These are phyloP conservation scores for Lactifluus volemus DNA, from an alignment of 768 basidiomycete species.

Conservation along the genomic window DNA sequence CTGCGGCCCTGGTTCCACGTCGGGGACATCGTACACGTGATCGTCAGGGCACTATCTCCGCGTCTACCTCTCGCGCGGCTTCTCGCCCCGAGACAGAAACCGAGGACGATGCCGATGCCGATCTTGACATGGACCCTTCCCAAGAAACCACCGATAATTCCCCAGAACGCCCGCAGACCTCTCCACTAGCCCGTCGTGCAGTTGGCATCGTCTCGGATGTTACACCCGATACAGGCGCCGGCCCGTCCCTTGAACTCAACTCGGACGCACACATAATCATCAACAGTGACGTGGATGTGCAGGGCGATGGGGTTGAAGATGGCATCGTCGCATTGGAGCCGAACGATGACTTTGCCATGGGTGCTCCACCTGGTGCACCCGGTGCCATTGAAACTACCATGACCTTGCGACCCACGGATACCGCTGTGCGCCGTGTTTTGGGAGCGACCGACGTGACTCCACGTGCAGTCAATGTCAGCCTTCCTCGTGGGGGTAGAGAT, in stretches of 20 bases:
- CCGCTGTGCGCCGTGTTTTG: conserved; percentile 22
- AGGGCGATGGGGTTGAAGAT: conserved; percentile 54
- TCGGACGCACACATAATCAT: conserved; percentile 46
- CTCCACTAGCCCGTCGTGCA: conserved; percentile 32
- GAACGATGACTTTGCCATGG: conserved; percentile 88
- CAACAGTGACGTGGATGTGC: conserved; percentile 36
- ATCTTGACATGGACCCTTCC: conserved; percentile 38
- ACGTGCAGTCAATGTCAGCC: conserved; percentile 47
- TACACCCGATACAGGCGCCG: conserved; percentile 23
- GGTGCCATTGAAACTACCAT: conserved; percentile 49
- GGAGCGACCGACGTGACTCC: conserved; percentile 43
- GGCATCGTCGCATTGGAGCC: conserved; percentile 68
- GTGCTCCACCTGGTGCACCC: conserved; percentile 85
- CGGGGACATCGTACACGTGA: conserved; percentile 27
- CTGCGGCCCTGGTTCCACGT: conserved; percentile 20
- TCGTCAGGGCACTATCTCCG: conserved; percentile 19
- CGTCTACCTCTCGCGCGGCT: conserved; percentile 28
- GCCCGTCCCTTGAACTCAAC: conserved; percentile 33
- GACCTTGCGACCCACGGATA: conserved; percentile 20
- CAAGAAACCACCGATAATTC: conserved; percentile 24
- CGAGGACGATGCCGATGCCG: conserved; percentile 66
- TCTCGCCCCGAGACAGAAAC: conserved; percentile 68
- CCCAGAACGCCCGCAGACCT: conserved; percentile 20
- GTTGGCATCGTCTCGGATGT: conserved; percentile 42
- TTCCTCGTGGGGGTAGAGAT: conserved; percentile 32